These are phyloP conservation scores for Curvularia eragrostidis DNA, from an alignment of 2,329 filamentous ascomycete genomes.

Conservation along the genomic window DNA sequence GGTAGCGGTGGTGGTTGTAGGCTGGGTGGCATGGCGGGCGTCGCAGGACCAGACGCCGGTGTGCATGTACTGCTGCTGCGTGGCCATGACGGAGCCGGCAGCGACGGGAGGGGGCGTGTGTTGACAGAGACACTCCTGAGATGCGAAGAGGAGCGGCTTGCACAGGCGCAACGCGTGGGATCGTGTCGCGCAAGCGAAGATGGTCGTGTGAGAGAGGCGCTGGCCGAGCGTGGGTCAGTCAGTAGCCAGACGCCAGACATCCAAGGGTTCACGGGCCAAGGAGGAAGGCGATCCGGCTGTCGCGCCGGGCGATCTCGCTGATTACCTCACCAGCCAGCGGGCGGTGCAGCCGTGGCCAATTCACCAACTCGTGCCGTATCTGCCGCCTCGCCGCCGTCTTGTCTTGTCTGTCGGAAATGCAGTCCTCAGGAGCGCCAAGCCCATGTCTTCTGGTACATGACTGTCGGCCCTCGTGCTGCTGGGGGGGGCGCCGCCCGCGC, in stretches of 20 bases:
- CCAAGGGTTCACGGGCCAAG: slow-evolving; percentile 15
- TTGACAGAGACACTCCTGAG: slow-evolving; percentile 33
- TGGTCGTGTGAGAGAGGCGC: slow-evolving; percentile 34
- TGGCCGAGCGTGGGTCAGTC: slow-evolving; percentile 12
- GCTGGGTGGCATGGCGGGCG: slow-evolving; percentile 8
- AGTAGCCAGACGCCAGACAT: neutral
- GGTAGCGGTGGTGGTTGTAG: too few relatives aligned
- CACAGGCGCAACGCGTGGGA: slow-evolving; percentile 33
- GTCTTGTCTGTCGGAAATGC: neutral
- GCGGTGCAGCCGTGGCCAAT: neutral
- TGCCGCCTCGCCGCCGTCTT: neutral
- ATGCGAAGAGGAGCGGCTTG: slow-evolving; percentile 31
- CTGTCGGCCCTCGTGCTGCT: slow-evolving; percentile 18
- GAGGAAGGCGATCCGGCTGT: slow-evolving; percentile 18
- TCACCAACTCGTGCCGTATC: too few relatives aligned
- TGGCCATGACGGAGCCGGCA: slow-evolving; percentile 38
- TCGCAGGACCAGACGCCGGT: slow-evolving; percentile 28
- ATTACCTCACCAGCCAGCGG: slow-evolving; percentile 5
- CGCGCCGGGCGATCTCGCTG: slow-evolving; percentile 13
- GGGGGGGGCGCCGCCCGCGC: slow-evolving; percentile 3
- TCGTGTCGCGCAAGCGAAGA: slow-evolving; percentile 29
- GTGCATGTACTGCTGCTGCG: slow-evolving; percentile 23
- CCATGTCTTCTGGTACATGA: slow-evolving; percentile 7
- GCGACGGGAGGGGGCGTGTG: slow-evolving; percentile 16
- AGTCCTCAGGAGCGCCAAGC: slow-evolving; percentile 1